Conservation (phyloP, 768 basidiomycete genomes). For the Naganishia onofrii region DNA sequence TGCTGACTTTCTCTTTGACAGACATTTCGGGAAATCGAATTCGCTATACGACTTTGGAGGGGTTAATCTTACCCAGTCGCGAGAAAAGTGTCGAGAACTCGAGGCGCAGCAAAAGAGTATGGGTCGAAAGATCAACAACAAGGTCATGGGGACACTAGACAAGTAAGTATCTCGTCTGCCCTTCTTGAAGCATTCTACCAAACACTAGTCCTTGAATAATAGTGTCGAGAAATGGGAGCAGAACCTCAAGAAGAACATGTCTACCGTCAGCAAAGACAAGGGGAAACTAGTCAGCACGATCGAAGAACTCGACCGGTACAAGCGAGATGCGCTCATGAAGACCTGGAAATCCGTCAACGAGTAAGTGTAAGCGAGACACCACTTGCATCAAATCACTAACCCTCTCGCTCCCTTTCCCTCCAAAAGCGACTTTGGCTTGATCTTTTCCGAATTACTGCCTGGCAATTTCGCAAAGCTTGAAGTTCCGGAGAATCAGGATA, state of each 20-base stretch:
- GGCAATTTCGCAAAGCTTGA: conserved; percentile 95
- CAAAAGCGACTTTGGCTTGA: conserved; percentile 84
- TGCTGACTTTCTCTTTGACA: conserved; percentile 46
- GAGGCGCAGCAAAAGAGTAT: conserved; percentile 74
- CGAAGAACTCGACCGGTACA: conserved; percentile 85
- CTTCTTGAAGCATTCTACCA: not conserved
- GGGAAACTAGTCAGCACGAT: conserved; percentile 93
- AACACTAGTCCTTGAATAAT: conserved; percentile 17
- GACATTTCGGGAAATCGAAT: conserved; percentile 77
- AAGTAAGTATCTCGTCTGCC: conserved; percentile 58
- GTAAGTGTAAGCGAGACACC: conserved; percentile 57
- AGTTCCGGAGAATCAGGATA: conserved; percentile 86
- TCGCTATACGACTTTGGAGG: conserved; percentile 76
- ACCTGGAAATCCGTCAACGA: conserved; percentile 95
- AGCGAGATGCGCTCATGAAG: conserved; percentile 85
- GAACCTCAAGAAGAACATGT: conserved; percentile 80
- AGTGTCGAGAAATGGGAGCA: conserved; percentile 93
- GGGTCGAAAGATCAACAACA: conserved; percentile 94
- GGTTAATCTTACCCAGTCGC: conserved; percentile 62
- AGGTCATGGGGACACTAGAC: conserved; percentile 94
- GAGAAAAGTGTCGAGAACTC: conserved; percentile 68
- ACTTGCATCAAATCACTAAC: not conserved
- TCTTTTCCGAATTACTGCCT: conserved; percentile 91
- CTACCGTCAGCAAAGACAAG: conserved; percentile 84
- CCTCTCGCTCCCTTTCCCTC: not conserved